Conservation (phyloP, 768 basidiomycete species). For the Saitozyma podzolica region DNA sequence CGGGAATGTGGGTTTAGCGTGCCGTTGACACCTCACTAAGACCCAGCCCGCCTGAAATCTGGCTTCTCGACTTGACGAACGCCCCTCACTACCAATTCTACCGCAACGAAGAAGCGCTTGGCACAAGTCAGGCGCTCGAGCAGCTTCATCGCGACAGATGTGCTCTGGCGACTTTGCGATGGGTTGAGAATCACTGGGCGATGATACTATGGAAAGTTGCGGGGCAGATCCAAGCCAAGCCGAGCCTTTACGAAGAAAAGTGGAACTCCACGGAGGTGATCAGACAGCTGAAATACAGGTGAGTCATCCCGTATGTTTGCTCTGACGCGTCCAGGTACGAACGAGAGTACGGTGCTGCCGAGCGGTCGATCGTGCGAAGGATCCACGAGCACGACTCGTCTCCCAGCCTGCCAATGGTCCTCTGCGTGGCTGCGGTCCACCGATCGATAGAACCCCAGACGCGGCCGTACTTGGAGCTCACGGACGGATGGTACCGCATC, state of each 20-base stretch:
- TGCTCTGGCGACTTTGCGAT: slow-evolving; percentile 66
- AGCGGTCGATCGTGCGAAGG: slow-evolving; percentile 76
- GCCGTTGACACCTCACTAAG: not conserved
- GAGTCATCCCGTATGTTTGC: slow-evolving; percentile 26
- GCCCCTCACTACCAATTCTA: slow-evolving; percentile 37
- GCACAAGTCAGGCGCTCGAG: slow-evolving; percentile 20
- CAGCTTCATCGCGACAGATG: slow-evolving; percentile 55
- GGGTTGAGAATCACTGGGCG: slow-evolving; percentile 91
- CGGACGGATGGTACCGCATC: slow-evolving; percentile 94
- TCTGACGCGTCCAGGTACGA: slow-evolving; percentile 66
- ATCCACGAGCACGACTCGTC: slow-evolving; percentile 82
- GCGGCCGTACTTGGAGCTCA: slow-evolving; percentile 76
- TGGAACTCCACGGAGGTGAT: slow-evolving; percentile 86
- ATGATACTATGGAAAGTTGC: slow-evolving; percentile 94
- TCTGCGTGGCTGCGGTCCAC: slow-evolving; percentile 73
- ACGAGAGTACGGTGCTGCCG: slow-evolving; percentile 73
- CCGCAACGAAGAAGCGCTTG: slow-evolving; percentile 14
- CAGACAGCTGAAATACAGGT: slow-evolving; percentile 84
- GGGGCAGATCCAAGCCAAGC: slow-evolving; percentile 74
- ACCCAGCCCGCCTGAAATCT: slow-evolving; percentile 42
- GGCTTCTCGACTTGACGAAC: slow-evolving; percentile 25
- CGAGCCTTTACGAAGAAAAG: slow-evolving; percentile 60
- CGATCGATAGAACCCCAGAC: slow-evolving; percentile 22
- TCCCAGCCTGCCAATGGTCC: slow-evolving; percentile 73
- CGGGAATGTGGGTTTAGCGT: slow-evolving; percentile 32